These are phyloP conservation scores for Ophiostoma fasciatum DNA, from an alignment of 2,329 filamentous ascomycete species.

Conservation along the genomic window DNA sequence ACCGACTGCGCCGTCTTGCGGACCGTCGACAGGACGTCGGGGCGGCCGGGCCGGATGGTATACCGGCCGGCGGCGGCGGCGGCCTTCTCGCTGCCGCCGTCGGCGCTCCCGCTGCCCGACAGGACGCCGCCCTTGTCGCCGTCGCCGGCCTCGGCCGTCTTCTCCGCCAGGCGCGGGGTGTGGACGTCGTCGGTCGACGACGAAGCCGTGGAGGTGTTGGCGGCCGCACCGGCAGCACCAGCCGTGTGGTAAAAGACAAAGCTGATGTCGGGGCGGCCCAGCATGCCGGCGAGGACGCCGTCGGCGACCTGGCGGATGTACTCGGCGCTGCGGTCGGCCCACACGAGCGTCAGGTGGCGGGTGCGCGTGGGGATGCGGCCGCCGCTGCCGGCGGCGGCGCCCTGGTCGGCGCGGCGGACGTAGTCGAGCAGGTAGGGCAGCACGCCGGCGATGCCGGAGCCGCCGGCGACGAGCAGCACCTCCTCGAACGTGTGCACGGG, in stretches of 20 bases:
- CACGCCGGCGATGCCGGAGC: conserved; percentile 11
- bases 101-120: no score
- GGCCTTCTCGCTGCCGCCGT: not conserved
- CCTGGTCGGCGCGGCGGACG: conserved; percentile 5
- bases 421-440: conserved; percentile 11
- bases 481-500: conserved; percentile 10
- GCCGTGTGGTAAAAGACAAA: conserved; percentile 3
- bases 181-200: conserved; percentile 3
- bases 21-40: conserved; percentile 6
- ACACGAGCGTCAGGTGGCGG: conserved; percentile 8
- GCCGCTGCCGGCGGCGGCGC: not conserved
- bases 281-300: not conserved
- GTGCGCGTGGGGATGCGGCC: conserved; percentile 8
- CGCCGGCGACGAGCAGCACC: conserved; percentile 11
- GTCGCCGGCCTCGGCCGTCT: not conserved
- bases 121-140: not conserved
- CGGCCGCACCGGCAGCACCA: not conserved
- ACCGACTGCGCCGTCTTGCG: conserved; percentile 1
- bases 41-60: conserved; percentile 7
- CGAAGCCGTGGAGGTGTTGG: not conserved
- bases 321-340: conserved; percentile 8
- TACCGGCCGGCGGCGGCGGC: not conserved
- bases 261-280: conserved; percentile 6
- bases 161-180: not conserved
- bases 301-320: conserved; percentile 5